Percentiles rank a stretch among this genome's conserved stretches.
Conservation (phyloP, 768 basidiomycete genomes). For the Galerina marginata region DNA sequence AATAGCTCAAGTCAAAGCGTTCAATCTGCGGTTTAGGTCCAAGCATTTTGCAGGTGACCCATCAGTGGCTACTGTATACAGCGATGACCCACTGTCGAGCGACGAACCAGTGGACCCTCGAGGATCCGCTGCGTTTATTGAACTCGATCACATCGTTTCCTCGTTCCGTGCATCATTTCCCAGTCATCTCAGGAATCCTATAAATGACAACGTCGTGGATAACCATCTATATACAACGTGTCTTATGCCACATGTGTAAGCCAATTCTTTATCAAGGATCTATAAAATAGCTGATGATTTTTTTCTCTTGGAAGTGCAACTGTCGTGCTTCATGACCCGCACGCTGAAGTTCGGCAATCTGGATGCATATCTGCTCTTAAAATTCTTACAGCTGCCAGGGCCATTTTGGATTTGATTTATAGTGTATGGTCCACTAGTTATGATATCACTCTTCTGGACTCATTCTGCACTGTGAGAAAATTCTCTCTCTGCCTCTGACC, state of each 20-base stretch:
- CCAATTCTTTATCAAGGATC: conserved; percentile 1
- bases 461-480: conserved; percentile 66
- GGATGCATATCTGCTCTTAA: conserved; percentile 74
- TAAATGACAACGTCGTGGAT: conserved; percentile 61
- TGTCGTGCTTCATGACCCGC: conserved; percentile 78
- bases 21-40: conserved; percentile 69
- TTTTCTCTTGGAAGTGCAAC: conserved; percentile 50
- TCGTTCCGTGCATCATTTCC: conserved; percentile 68
- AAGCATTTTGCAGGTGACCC: conserved; percentile 65
- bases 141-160: conserved; percentile 62
- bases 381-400: conserved; percentile 68
- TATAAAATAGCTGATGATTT: conserved; percentile 5
- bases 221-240: conserved; percentile 59
- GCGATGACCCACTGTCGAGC: conserved; percentile 36
- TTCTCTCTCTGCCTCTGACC: background rate
- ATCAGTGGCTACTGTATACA: conserved; percentile 45
- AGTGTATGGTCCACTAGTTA: conserved; percentile 72
- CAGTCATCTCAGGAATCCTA: conserved; percentile 57
- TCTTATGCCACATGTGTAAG: conserved; percentile 49
- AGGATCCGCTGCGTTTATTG: conserved; percentile 64
- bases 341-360: conserved; percentile 61
- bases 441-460: conserved; percentile 71
- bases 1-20: conserved; percentile 58
- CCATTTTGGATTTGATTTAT: conserved; percentile 71
- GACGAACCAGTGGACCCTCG: conserved; percentile 62